A percentile compares a stretch with the other conserved stretches of the same genome.
Conservation (phyloP, 163 green algal genomes). For the Coccomyxa subellipsoidea region DNA sequence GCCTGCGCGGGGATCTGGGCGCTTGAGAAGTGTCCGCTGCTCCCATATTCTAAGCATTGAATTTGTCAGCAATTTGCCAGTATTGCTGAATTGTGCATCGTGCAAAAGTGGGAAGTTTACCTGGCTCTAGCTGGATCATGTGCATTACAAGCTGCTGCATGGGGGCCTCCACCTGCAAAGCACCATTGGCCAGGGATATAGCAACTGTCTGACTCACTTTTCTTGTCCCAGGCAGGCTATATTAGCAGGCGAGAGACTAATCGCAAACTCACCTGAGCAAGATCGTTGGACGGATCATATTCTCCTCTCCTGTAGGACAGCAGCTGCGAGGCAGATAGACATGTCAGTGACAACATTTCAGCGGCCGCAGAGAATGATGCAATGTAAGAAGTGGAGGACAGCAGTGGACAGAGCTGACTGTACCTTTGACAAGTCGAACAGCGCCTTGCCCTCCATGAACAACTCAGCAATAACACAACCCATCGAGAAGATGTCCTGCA, state of each 20-base stretch:
- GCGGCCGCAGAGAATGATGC: too few species aligned
- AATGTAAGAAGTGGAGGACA: too few species aligned
- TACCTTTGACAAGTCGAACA: conserved; percentile 83
- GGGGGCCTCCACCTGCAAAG: conserved; percentile 40
- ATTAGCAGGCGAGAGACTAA: too few species aligned
- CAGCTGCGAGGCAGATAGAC: conserved; percentile 41
- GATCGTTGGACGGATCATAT: conserved; percentile 22
- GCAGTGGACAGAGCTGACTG: too few species aligned
- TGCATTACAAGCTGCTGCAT: conserved; percentile 77
- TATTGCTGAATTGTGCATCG: too few species aligned
- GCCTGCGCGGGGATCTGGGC: not conserved
- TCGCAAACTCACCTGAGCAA: conserved; percentile 27
- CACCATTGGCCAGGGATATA: too few species aligned
- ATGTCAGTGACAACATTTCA: not conserved
- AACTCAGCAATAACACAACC: conserved; percentile 94
- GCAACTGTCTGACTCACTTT: too few species aligned
- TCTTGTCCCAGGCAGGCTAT: too few species aligned
- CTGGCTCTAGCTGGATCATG: conserved; percentile 87
- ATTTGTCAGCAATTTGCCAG: too few species aligned
- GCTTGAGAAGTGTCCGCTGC: not conserved
- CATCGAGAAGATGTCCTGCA: conserved; percentile 89
- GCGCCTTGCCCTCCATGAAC: conserved; percentile 82
- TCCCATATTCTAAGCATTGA: too few species aligned
- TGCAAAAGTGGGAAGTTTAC: too few species aligned
- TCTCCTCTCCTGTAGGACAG: conserved; percentile 70